phyloP scores from a whole-genome alignment of 1,139 yeast species.

The Geotrichum cucujoidarum region DNA sequence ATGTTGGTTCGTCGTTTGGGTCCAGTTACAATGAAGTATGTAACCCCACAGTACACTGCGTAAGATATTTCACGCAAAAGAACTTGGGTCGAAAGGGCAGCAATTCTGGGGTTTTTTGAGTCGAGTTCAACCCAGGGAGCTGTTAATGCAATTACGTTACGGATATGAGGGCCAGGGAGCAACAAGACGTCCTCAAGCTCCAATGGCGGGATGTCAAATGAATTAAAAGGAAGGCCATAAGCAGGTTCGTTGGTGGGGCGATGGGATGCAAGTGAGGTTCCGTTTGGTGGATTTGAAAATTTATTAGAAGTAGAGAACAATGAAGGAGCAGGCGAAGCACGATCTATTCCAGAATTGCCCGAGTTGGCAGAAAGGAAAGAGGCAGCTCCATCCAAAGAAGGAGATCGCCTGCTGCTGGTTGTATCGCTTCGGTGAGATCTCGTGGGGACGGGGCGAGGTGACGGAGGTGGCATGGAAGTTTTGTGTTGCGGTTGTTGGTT shows the following conservation, averaged over 20 bases:
- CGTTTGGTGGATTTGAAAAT: constrained; percentile 10
- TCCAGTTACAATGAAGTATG: constrained; percentile 52
- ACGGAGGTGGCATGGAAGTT: constrained; percentile 10
- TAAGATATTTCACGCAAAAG: constrained; percentile 52
- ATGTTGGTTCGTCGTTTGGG: constrained; percentile 53
- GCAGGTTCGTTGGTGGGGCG: constrained; percentile 8
- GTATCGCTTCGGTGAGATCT: constrained; percentile 13
- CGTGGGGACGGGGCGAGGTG: constrained; percentile 10
- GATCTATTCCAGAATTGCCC: constrained; percentile 11
- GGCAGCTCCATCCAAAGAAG: constrained; percentile 17
- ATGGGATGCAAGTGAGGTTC: constrained; percentile 14
- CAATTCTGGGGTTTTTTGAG: constrained; percentile 44
- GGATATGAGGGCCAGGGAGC: constrained; percentile 38
- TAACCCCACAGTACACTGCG: constrained; percentile 52
- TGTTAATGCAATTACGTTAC: constrained; percentile 46
- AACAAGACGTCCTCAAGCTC: constrained; percentile 33
- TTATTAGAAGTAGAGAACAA: constrained; percentile 14
- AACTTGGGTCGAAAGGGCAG: constrained; percentile 52
- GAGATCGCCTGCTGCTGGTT: constrained; percentile 5
- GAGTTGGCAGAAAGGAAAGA: constrained; percentile 15
- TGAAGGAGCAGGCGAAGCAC: constrained; percentile 18
- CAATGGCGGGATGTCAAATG: constrained; percentile 18
- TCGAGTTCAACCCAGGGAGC: constrained; percentile 66
- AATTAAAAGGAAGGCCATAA: constrained; percentile 15
- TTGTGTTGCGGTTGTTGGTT: neutral